A percentile compares a stretch with the other conserved stretches of the same genome.
Conservation (phyloP, 257 asterid species). For the Handroanthus guayacan region DNA sequence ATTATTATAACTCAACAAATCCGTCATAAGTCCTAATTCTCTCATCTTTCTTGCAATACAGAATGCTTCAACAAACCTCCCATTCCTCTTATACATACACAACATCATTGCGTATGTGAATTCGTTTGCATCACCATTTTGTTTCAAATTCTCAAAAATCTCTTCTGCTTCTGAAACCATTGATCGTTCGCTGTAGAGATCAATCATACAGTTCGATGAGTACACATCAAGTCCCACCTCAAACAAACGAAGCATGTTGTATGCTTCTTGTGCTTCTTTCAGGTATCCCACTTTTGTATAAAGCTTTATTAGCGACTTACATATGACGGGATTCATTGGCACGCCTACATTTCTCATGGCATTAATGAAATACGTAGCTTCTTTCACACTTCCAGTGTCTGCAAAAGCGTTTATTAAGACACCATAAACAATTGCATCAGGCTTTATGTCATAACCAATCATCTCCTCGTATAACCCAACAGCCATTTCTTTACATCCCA, state of each 20-base stretch:
- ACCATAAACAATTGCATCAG: constrained; percentile 82
- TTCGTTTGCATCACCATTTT: constrained; percentile 71
- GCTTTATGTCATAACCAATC: constrained; percentile 58
- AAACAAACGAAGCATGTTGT: constrained; percentile 51
- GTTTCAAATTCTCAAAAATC: constrained; percentile 63
- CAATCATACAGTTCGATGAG: constrained; percentile 95
- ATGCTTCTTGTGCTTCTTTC: constrained; percentile 78
- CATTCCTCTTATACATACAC: constrained; percentile 88
- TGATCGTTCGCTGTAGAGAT: constrained; percentile 79
- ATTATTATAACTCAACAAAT: constrained; percentile 78
- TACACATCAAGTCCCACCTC: constrained; percentile 62
- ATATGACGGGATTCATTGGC: constrained; percentile 63
- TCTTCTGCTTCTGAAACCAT: constrained; percentile 80
- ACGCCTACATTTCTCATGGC: constrained; percentile 62
- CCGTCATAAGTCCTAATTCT: constrained; percentile 74
- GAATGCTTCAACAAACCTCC: constrained; percentile 71
- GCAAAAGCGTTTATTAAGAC: constrained; percentile 86
- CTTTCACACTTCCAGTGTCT: constrained; percentile 70
- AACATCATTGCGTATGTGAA: constrained; percentile 96
- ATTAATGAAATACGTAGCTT: constrained; percentile 51
- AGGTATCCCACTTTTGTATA: constrained; percentile 85
- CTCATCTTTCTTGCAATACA: constrained; percentile 74
- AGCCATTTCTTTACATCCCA: constrained; percentile 65
- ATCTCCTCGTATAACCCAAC: constrained; percentile 67
- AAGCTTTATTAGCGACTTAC: constrained; percentile 80